phyloP scores from a whole-genome alignment of 345 rosid species.

The Murraya paniculata region DNA sequence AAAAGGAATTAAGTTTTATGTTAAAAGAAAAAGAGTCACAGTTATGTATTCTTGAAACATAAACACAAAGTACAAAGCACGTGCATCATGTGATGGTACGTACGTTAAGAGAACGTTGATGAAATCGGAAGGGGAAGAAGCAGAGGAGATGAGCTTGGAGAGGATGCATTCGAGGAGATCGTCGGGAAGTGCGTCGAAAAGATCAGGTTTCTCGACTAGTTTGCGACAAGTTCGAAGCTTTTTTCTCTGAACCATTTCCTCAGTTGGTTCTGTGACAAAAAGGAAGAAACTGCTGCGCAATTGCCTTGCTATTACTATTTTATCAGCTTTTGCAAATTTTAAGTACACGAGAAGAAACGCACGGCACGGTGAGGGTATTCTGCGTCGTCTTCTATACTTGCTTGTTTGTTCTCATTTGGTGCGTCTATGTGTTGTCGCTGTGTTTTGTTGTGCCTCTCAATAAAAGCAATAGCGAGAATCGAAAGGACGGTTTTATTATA shows the following conservation, averaged over 20 bases:
- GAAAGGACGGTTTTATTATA: background rate
- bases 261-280: background rate
- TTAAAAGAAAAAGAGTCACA: too few relatives aligned
- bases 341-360: too few relatives aligned
- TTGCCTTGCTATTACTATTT: background rate
- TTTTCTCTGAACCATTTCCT: conserved; percentile 28
- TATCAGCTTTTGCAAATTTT: too few relatives aligned
- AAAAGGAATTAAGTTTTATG: background rate
- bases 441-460: background rate
- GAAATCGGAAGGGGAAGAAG: conserved; percentile 58
- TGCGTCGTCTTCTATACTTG: background rate
- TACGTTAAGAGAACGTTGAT: conserved; percentile 46
- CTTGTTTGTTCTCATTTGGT: background rate
- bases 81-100: conserved; percentile 2
- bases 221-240: conserved; percentile 18
- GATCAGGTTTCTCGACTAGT: conserved; percentile 16
- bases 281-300: conserved; percentile 10
- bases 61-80: background rate
- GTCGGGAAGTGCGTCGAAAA: conserved; percentile 51
- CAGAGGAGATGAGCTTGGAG: conserved; percentile 48
- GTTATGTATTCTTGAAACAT: too few relatives aligned
- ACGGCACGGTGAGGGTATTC: background rate
- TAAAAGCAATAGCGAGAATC: conserved; percentile 3
- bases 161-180: conserved; percentile 56
- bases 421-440: background rate